These are phyloP conservation scores for Retiboletus flavoniger DNA, from an alignment of 1,284 basidiomycete species.

Conservation along the genomic window DNA sequence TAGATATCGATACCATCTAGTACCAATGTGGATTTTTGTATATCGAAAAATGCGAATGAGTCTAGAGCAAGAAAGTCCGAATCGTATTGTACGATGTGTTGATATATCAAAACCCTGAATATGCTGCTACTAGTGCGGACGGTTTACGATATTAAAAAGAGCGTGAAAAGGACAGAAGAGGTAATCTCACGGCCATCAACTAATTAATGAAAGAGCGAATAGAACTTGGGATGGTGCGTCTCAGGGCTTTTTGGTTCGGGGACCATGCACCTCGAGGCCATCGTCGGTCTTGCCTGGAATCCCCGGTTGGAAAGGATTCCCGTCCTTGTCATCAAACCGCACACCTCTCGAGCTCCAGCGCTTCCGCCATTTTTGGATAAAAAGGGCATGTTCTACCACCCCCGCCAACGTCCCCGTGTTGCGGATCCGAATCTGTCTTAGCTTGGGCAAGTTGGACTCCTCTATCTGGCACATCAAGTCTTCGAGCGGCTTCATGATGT, in stretches of 20 bases:
- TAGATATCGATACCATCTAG: neutral
- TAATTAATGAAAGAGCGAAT: neutral
- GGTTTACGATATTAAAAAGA: neutral
- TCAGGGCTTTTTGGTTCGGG: neutral
- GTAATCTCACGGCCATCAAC: neutral
- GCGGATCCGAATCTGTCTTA: slow-evolving; percentile 39
- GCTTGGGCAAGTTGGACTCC: slow-evolving; percentile 35
- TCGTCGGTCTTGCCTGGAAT: slow-evolving; percentile 14
- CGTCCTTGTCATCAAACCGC: slow-evolving; percentile 41
- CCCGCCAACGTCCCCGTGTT: slow-evolving; percentile 39
- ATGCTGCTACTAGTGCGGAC: neutral
- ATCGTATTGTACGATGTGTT: slow-evolving; percentile 1
- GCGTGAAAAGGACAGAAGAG: neutral
- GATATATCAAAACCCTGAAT: neutral
- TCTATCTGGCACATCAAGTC: slow-evolving; percentile 39
- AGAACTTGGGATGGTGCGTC: neutral
- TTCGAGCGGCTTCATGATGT: slow-evolving; percentile 41
- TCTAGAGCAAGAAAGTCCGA: slow-evolving; percentile 1
- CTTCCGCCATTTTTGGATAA: slow-evolving; percentile 38
- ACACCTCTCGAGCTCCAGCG: slow-evolving; percentile 39
- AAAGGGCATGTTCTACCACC: slow-evolving; percentile 34
- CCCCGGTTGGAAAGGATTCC: slow-evolving; percentile 31
- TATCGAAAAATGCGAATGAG: neutral
- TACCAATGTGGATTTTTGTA: neutral
- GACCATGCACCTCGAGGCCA: neutral